Evolutionary conservation across 371 early-diverging fungal genomes (phyloP).

Genomic region (Syncephalastrum monosporum): DNA sequence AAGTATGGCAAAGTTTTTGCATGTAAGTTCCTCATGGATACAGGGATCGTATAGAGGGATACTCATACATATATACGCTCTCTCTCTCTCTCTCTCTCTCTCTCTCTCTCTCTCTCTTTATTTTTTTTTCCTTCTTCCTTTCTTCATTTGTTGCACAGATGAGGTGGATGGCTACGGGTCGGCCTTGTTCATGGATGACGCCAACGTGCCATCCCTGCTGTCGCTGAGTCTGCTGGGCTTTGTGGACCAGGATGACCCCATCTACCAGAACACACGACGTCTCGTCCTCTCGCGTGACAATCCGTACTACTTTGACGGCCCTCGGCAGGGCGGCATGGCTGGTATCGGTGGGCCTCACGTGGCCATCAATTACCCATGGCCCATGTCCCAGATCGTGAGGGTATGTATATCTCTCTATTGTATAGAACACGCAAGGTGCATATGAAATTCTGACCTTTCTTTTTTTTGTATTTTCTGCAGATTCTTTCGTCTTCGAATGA

Average conservation of each 20-base stretch:
- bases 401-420: constrained; percentile 15
- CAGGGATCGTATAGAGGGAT: background rate
- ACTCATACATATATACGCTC: too few relatives aligned
- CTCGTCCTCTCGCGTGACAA: constrained; percentile 57
- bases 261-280: constrained; percentile 59
- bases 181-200: constrained; percentile 66
- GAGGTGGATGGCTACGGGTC: constrained; percentile 74
- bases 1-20: constrained; percentile 42
- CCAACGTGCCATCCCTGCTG: constrained; percentile 65
- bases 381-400: constrained; percentile 31
- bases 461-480: too few relatives aligned
- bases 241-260: constrained; percentile 40
- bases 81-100: too few relatives aligned
- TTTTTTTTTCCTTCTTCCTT: too few relatives aligned
- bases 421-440: too few relatives aligned
- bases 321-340: constrained; percentile 37
- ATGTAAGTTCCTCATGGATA: constrained; percentile 21
- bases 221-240: constrained; percentile 65
- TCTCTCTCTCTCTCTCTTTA: too few relatives aligned
- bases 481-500: constrained; percentile 29
- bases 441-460: background rate
- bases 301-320: constrained; percentile 58
- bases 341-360: constrained; percentile 66
- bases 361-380: constrained; percentile 26
- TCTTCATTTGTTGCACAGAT: constrained; percentile 16